phyloP scores from a whole-genome alignment of 352 stramenopile species.

The Phytopythium boreale region DNA sequence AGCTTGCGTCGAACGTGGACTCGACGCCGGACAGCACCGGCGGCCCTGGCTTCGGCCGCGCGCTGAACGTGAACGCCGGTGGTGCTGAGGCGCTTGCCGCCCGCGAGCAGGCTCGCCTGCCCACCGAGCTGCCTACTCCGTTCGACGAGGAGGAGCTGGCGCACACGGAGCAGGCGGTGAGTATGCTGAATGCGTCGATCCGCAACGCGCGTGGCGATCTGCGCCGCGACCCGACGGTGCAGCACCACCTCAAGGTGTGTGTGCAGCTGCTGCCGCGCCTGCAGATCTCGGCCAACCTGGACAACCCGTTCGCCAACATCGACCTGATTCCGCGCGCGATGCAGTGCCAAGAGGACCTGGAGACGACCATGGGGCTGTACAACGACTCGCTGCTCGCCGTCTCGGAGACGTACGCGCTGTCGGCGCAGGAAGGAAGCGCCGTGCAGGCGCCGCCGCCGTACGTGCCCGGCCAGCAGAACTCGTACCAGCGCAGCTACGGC shows the following conservation, averaged over 20 bases:
- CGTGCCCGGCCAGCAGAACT: slow-evolving; percentile 88
- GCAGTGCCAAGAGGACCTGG: slow-evolving; percentile 86
- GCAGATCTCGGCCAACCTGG: slow-evolving; percentile 87
- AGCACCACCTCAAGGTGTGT: slow-evolving; percentile 86
- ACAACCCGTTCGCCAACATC: slow-evolving; percentile 88
- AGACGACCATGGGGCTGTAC: slow-evolving; percentile 87
- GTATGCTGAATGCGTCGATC: slow-evolving; percentile 73
- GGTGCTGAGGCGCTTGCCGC: slow-evolving; percentile 78
- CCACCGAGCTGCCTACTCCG: slow-evolving; percentile 79
- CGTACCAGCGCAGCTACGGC: slow-evolving; percentile 86
- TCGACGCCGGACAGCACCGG: slow-evolving; percentile 17
- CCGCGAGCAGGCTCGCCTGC: slow-evolving; percentile 71
- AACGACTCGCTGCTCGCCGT: slow-evolving; percentile 87
- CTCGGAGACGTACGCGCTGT: slow-evolving; percentile 83
- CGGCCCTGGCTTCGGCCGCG: slow-evolving; percentile 29
- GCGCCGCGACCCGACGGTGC: slow-evolving; percentile 73
- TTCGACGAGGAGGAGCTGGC: slow-evolving; percentile 84
- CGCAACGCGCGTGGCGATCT: slow-evolving; percentile 79
- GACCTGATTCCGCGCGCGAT: slow-evolving; percentile 86
- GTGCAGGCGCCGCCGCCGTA: slow-evolving; percentile 73
- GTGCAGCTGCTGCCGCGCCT: slow-evolving; percentile 81
- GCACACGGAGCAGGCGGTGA: slow-evolving; percentile 81
- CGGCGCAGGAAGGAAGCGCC: slow-evolving; percentile 56
- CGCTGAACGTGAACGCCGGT: slow-evolving; percentile 58
- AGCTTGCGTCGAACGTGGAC: slow-evolving; percentile 35